Conservation (phyloP, 495 filamentous ascomycete genomes). For the Parathielavia hyrcaniae region DNA sequence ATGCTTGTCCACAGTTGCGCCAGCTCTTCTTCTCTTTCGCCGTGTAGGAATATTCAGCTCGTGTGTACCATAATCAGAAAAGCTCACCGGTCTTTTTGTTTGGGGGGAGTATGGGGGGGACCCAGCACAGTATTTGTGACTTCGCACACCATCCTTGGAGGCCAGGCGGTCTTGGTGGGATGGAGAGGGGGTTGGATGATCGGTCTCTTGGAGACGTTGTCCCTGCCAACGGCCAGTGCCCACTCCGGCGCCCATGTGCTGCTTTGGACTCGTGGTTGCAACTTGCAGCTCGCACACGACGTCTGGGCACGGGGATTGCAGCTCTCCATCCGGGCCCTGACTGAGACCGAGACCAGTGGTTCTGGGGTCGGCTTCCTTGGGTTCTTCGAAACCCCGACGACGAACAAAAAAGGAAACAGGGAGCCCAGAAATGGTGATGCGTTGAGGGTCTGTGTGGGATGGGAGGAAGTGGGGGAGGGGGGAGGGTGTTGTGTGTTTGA, state of each 20-base stretch:
- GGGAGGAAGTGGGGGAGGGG: not conserved
- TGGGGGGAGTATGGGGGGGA: not conserved
- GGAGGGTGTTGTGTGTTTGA: not conserved
- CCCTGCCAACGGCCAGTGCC: no score
- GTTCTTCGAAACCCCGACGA: no score
- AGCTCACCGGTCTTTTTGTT: not conserved
- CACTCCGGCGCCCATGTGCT: no score
- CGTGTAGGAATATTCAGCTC: constrained; percentile 7
- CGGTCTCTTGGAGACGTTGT: not conserved
- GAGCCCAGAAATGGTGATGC: no score
- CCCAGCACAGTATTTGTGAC: not conserved
- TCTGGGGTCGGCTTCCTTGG: no score
- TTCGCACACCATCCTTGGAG: not conserved
- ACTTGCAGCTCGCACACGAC: no score
- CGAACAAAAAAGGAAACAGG: no score
- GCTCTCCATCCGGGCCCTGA: no score
- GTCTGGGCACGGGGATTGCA: no score
- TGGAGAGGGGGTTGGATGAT: not conserved
- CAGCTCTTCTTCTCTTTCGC: not conserved
- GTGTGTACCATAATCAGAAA: constrained; percentile 7
- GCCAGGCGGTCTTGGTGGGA: not conserved
- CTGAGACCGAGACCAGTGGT: no score
- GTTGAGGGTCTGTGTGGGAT: no score
- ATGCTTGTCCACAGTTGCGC: not conserved
- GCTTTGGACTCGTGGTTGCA: no score